These are phyloP conservation scores for Raphanus raphanistrum DNA, from an alignment of 345 rosid genomes.

Conservation along the genomic window DNA sequence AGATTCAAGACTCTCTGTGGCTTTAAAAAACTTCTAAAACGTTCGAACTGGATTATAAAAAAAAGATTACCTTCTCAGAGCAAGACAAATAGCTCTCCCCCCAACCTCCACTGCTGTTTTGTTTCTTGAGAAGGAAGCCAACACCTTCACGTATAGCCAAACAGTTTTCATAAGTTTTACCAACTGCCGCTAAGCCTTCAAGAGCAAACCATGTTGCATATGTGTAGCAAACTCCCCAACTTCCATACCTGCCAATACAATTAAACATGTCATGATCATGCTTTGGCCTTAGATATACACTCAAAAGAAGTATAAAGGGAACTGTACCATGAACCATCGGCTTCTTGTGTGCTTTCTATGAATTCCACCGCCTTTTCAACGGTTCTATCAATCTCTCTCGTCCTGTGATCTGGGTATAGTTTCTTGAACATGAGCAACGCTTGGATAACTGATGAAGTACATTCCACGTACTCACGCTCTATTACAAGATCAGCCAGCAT, in stretches of 20 bases:
- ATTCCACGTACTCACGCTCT: conserved; percentile 40
- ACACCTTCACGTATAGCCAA: conserved; percentile 36
- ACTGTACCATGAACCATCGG: conserved; percentile 43
- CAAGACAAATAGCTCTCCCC: conserved; percentile 47
- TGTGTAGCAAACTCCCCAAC: conserved; percentile 42
- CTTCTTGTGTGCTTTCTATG: conserved; percentile 28
- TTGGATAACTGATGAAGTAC: conserved; percentile 44
- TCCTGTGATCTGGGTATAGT: conserved; percentile 35
- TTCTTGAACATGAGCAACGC: conserved; percentile 35
- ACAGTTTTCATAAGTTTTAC: conserved; percentile 35
- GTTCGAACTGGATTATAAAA: neutral
- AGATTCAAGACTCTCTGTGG: neutral
- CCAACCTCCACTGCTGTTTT: conserved; percentile 46
- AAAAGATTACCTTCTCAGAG: conserved; percentile 31
- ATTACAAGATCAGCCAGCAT: conserved; percentile 46
- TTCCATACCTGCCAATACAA: conserved; percentile 37
- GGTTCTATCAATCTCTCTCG: conserved; percentile 32
- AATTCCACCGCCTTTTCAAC: conserved; percentile 25
- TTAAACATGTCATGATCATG: neutral
- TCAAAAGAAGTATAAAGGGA: no score
- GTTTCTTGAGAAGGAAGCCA: conserved; percentile 33
- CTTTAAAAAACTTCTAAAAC: neutral
- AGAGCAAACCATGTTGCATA: conserved; percentile 41
- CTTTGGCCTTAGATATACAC: neutral
- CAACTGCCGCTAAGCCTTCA: conserved; percentile 34